Conservation (phyloP, 352 stramenopile genomes). For the Elongisporangium anandrum region DNA sequence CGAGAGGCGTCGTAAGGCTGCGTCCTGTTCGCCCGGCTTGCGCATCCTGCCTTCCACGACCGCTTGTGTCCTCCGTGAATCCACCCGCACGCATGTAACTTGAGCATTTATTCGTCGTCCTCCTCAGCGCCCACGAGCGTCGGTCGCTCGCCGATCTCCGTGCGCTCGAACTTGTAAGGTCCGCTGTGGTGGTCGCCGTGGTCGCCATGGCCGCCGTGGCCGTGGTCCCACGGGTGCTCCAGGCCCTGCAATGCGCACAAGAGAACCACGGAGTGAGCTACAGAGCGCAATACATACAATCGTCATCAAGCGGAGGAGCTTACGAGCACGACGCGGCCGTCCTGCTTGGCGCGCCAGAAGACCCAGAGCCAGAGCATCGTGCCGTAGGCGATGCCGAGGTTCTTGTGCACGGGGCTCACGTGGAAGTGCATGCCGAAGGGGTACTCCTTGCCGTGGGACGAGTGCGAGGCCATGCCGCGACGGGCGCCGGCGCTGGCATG, state of each 20-base stretch:
- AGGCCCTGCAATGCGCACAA: slow-evolving; percentile 40
- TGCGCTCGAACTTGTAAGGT: slow-evolving; percentile 58
- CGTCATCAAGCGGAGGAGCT: slow-evolving; percentile 4
- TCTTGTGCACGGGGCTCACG: slow-evolving; percentile 85
- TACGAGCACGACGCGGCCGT: slow-evolving; percentile 76
- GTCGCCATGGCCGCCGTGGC: slow-evolving; percentile 40
- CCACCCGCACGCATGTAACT: neutral
- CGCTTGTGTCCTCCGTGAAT: too few species aligned
- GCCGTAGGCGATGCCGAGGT: slow-evolving; percentile 80
- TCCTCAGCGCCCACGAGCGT: slow-evolving; percentile 49
- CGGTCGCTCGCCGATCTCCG: slow-evolving; percentile 59
- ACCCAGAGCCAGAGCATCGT: slow-evolving; percentile 90
- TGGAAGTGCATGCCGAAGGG: slow-evolving; percentile 88
- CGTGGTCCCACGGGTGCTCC: slow-evolving; percentile 85
- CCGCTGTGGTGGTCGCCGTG: slow-evolving; percentile 37
- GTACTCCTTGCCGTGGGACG: slow-evolving; percentile 55
- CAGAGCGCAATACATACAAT: slow-evolving; percentile 1
- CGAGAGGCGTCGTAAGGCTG: too few species aligned
- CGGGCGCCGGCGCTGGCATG: slow-evolving; percentile 12
- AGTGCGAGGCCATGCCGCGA: slow-evolving; percentile 60
- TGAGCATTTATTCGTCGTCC: slow-evolving; percentile 32
- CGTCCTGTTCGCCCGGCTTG: too few species aligned
- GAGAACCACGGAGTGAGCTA: slow-evolving; percentile 3
- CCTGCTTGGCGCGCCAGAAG: slow-evolving; percentile 87
- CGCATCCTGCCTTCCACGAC: neutral